Base-by-base conservation (phyloP, 2,329 filamentous ascomycete species). In the Helminthosporium solani region DNA sequence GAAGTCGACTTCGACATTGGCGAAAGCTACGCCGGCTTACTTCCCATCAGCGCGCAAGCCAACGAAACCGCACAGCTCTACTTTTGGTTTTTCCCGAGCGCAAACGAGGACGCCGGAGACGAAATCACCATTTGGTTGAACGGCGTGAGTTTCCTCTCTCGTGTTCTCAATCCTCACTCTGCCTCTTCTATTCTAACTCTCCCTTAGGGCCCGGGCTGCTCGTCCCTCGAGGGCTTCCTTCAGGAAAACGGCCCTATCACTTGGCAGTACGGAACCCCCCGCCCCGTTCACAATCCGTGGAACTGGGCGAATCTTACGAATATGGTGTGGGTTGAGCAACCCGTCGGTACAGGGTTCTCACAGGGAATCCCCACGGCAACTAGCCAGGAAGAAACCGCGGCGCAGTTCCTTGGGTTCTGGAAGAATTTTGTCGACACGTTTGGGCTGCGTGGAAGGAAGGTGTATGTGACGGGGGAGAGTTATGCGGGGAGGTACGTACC, bases 321-420 rank as follows among this genome's bases (percentile, higher is more conserved):
- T 66, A 80, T 91, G 59, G 73, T 94, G 37, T 94, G 84, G 81
- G 77, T 87, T 7, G 87, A 88, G 58, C 85, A 88, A 62, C 84
- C 82, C 1, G 74, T 80, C 11, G 78, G 78, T 23, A 87, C 86
- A 0, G 87, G 87, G 12, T 91, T 87, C 65, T 80, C 83, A 0
- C 78, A 81, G 27, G 87, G 87, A 12, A 79, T 71, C 0, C 75
- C 82, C 3, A 86, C 79, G 0, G 85, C 85, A 8, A 82, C 75
- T 3, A 80, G 79, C 56, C 83, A 89, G 54, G 78, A 82, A 23
- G 86, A 90, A 53, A 76, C 86, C 1, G 85, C 86, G 0, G 68
- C 73, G n/a, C 80, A 91, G 55, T 90, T 92, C 64, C 74, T 86
- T 14, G 85, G 85, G 40, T 94, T 90, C 71, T 90, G 84, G 78